Evolutionary conservation across 345 rosid genomes (phyloP).

Genomic region (Bruguiera sexangula): DNA sequence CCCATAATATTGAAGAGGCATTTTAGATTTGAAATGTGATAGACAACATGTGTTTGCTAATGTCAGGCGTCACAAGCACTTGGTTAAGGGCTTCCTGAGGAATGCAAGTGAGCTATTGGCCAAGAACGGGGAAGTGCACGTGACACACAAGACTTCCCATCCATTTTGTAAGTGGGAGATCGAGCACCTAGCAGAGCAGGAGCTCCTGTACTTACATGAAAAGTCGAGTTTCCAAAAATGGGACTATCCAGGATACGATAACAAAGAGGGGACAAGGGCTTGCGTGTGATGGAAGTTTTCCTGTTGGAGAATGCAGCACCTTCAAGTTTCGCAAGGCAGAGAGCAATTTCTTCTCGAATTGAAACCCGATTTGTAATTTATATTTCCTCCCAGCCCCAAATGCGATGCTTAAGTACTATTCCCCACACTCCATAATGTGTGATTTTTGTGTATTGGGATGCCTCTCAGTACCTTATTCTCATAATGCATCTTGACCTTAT

Average conservation of each 20-base stretch:
- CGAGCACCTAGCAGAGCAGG: conserved; percentile 25
- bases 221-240: conserved; percentile 18
- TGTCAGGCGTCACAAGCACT: conserved; percentile 29
- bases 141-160: conserved; percentile 43
- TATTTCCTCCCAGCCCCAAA: too few species aligned
- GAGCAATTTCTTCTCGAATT: too few species aligned
- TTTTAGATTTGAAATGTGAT: too few species aligned
- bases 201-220: conserved; percentile 25
- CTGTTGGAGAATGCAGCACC: conserved; percentile 36
- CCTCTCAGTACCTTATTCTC: too few species aligned
- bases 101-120: conserved; percentile 41
- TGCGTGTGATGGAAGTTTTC: conserved; percentile 24
- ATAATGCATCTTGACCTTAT: too few species aligned
- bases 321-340: conserved; percentile 28
- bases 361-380: too few species aligned
- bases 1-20: too few species aligned
- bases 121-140: conserved; percentile 48
- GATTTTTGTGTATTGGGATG: too few species aligned
- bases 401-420: too few species aligned
- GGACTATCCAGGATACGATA: conserved; percentile 45
- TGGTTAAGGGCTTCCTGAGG: conserved; percentile 44
- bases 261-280: conserved; percentile 47
- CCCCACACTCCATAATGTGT: too few species aligned
- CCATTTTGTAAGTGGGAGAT: conserved; percentile 49
- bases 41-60: too few species aligned